Evolutionary conservation across 306 rosid species (phyloP).

Genomic region (Lagenaria siceraria): DNA sequence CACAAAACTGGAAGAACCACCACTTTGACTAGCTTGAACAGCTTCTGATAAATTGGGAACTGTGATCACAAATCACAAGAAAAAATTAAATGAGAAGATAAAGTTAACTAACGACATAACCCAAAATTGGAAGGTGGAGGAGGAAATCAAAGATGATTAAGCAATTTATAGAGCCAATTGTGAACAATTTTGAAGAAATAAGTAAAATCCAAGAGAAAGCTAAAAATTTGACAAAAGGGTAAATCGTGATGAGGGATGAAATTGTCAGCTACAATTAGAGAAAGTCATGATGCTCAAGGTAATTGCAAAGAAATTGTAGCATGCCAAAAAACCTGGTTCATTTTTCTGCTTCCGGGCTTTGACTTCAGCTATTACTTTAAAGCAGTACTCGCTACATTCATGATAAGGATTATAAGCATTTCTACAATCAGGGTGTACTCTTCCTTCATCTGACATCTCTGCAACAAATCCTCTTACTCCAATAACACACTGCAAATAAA

Average conservation of each 20-base stretch:
- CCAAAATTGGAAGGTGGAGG: not conserved
- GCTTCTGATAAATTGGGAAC: conserved; percentile 22
- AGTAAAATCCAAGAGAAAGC: not conserved
- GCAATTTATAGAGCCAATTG: not conserved
- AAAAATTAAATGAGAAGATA: not conserved
- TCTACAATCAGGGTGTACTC: conserved; percentile 83
- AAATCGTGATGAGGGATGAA: not conserved
- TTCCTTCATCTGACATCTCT: conserved; percentile 58
- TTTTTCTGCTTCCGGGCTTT: conserved; percentile 32
- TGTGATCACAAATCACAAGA: not conserved
- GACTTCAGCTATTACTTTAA: conserved; percentile 57
- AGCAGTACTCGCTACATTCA: conserved; percentile 82
- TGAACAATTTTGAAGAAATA: not conserved
- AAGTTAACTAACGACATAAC: not conserved
- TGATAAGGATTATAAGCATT: conserved; percentile 78
- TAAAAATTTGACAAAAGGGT: not conserved
- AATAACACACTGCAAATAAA: not conserved
- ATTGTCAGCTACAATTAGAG: not conserved
- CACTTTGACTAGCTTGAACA: conserved; percentile 27
- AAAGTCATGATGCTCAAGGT: not conserved
- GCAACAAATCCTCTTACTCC: not conserved
- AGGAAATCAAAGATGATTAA: not conserved
- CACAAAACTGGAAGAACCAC: conserved; percentile 21
- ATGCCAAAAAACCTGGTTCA: conserved; percentile 31
- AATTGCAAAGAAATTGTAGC: not conserved